Evolutionary conservation across 164 flowering plant species (phyloP).

Genomic region (Saururus chinensis): DNA sequence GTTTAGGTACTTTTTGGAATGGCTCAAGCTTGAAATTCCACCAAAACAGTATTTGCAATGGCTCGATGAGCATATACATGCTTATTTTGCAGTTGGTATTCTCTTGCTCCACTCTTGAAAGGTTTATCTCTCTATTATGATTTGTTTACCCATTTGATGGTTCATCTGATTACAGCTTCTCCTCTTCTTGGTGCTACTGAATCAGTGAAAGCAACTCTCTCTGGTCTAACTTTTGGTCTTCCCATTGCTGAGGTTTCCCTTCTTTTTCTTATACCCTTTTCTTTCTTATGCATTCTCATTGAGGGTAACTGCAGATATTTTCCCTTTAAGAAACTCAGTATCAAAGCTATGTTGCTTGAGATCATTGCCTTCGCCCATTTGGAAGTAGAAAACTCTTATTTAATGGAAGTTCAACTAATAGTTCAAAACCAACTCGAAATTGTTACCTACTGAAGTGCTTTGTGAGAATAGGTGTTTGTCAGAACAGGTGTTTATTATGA

Average conservation of each 20-base stretch:
- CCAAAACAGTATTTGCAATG: slow-evolving; percentile 74
- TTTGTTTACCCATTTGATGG: slow-evolving; percentile 1
- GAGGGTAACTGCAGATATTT: no score
- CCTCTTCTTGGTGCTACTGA: slow-evolving; percentile 87
- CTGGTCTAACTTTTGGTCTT: slow-evolving; percentile 81
- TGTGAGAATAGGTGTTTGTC: no score
- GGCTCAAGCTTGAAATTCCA: slow-evolving; percentile 96
- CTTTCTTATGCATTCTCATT: background rate
- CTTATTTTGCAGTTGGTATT: slow-evolving; percentile 97
- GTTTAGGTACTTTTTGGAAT: slow-evolving; percentile 92
- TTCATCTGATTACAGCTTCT: slow-evolving; percentile 40
- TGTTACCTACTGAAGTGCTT: no score
- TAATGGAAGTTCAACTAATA: no score
- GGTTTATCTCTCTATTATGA: slow-evolving; percentile 3
- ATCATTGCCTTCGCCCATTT: no score
- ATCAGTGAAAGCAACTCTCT: slow-evolving; percentile 64
- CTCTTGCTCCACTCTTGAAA: slow-evolving; percentile 4
- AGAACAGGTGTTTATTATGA: no score
- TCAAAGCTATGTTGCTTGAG: no score
- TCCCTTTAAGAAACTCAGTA: no score
- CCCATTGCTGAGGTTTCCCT: slow-evolving; percentile 76
- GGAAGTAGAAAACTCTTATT: no score
- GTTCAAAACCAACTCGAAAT: no score
- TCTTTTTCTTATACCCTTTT: background rate
- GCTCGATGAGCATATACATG: slow-evolving; percentile 96